Percentiles rank a stretch among this genome's conserved stretches.
Conservation (phyloP, 164 flowering plant species). For the Aristolochia fimbriata region DNA sequence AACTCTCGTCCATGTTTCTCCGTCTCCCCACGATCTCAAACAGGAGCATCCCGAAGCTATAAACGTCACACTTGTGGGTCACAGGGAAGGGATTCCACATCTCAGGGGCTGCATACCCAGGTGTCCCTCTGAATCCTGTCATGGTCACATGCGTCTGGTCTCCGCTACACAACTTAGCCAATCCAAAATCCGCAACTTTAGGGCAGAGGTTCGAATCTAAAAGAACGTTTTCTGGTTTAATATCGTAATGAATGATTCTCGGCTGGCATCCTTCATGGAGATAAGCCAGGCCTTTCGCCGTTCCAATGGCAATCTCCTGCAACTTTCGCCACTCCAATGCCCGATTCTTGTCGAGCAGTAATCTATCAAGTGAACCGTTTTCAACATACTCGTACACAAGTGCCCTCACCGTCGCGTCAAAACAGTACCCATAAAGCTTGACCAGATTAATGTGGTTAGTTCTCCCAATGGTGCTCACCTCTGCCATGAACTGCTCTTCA, state of each 20-base stretch:
- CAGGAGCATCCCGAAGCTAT: slow-evolving; percentile 24
- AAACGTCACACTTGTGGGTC: slow-evolving; percentile 21
- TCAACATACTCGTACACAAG: slow-evolving; percentile 26
- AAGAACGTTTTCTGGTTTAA: slow-evolving; percentile 21
- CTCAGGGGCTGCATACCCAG: slow-evolving; percentile 19
- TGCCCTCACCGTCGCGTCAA: slow-evolving; percentile 5
- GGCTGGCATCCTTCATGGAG: slow-evolving; percentile 26
- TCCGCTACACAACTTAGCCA: slow-evolving; percentile 19
- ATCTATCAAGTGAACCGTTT: slow-evolving; percentile 24
- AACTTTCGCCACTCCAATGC: slow-evolving; percentile 6
- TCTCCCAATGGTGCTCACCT: slow-evolving; percentile 23
- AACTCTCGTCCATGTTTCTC: slow-evolving; percentile 5
- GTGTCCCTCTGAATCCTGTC: slow-evolving; percentile 15
- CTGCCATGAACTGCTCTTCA: slow-evolving; percentile 21
- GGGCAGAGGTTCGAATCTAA: slow-evolving; percentile 10
- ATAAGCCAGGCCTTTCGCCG: slow-evolving; percentile 23
- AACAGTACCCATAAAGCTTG: slow-evolving; percentile 19
- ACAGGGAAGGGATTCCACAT: not conserved
- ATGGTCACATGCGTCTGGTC: slow-evolving; percentile 9
- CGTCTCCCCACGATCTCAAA: slow-evolving; percentile 19
- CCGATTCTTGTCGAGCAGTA: slow-evolving; percentile 9
- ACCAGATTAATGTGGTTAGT: slow-evolving; percentile 22
- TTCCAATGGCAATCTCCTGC: slow-evolving; percentile 14
- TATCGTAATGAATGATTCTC: slow-evolving; percentile 23
- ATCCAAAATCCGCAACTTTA: slow-evolving; percentile 25